Base-by-base conservation (phyloP, 306 rosid genomes). In the Spatholobus suberectus region DNA sequence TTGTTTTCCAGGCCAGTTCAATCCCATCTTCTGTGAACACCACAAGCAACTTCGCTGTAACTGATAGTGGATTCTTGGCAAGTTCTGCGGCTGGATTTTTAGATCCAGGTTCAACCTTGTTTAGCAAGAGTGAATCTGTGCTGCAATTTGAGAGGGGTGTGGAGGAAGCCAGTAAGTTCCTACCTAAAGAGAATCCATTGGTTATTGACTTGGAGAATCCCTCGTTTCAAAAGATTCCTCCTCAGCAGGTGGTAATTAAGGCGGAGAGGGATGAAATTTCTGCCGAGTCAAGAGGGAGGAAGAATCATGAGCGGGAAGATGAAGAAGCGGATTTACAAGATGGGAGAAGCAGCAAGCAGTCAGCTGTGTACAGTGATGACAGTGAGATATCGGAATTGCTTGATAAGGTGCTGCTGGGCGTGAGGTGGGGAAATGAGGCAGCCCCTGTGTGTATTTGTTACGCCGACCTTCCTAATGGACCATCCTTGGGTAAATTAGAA, bases 161-260 rank as follows among this genome's bases (percentile, higher is more conserved):
- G 34, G 93, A 91, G 78, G 96, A 89, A 81, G 96, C 87, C 44
- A 88, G 10, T 52, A 91, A 88, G 87, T 91, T 91, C 68, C 92
- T 91, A 17, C 96, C 92, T 18, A 88, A 80, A 80, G 81, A 1
- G 72, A 85, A 80, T 74, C 91, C 77, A 3, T 63, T 91, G 72
- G 62, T 65, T 73, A 47, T 85, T 82, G 81, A 81, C 49, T 6
- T 81, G 52, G 90, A 85, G 81, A 84, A 78, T 51, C 70, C 80
- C 67, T 38, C 44, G 2, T 82, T 62, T 58, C 37, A 41, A 21
- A 86, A 69, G 70, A 87, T 49, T 68, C 68, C 82, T 72, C 63
- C 78, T 27, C 62, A 9, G 14, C 76, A 77, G 76, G 81, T 61
- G 32, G 67, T 15, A 6, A 32, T 75, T 18, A 66, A 75, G 84